Conservation (phyloP, 495 filamentous ascomycete species). For the Tuber umbilicatum region DNA sequence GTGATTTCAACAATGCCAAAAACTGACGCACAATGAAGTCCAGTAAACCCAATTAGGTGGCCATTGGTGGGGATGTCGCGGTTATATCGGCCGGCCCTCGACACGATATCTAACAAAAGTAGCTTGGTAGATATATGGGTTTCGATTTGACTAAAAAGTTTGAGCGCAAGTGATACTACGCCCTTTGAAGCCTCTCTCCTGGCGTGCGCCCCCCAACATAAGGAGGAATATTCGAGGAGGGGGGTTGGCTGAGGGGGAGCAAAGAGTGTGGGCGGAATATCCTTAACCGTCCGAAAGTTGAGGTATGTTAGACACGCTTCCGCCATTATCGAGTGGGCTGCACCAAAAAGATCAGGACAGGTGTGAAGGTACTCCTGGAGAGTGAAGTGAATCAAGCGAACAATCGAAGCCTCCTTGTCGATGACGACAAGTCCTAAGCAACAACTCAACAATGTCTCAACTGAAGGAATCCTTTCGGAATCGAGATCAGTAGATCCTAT, state of each 20-base stretch:
- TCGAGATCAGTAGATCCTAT: neutral
- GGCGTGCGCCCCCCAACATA: neutral
- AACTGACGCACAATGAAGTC: neutral
- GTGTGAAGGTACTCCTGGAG: neutral
- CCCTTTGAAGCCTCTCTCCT: neutral
- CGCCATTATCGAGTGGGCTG: neutral
- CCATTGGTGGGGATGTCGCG: neutral
- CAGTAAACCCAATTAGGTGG: neutral
- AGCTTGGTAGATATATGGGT: neutral
- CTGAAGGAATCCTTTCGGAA: neutral
- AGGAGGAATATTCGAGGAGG: neutral
- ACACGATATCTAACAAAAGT: neutral
- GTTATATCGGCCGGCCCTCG: neutral
- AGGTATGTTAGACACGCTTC: neutral
- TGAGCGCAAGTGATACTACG: neutral
- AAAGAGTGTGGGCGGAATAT: too few species aligned
- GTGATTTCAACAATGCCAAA: neutral
- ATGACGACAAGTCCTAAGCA: neutral
- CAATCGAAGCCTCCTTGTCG: neutral
- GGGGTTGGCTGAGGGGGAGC: neutral
- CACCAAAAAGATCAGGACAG: neutral
- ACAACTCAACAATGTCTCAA: neutral
- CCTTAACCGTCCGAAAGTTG: too few species aligned
- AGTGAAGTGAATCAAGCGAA: neutral
- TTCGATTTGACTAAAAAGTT: neutral